Base-by-base conservation (phyloP, 1,139 yeast genomes). In the Blastobotrys ciferrii region DNA sequence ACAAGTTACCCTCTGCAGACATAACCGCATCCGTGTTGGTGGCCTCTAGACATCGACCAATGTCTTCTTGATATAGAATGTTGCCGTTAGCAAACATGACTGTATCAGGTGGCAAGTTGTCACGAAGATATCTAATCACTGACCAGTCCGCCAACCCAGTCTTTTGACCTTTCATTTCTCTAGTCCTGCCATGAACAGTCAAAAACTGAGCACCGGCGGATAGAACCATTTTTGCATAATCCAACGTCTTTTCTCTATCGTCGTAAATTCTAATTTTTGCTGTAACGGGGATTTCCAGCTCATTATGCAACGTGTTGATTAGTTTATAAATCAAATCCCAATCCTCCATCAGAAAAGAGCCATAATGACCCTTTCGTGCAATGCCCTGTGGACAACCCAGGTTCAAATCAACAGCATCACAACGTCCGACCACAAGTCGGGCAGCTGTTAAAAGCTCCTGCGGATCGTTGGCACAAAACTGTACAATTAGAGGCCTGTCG, bases 371-470 rank as follows among this genome's bases (percentile, higher is more conserved):
- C 66, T 88, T 87, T 54, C 78, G 79, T 0, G 98, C 99, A 53
- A 94, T 94, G 0, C 97, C 97, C 68, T 94, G 98, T 0, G 98
- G 98, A 65, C 98, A 94, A 0, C 99, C 99, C 53, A 94, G 73
- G 62, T 92, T 92, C 56, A 92, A 75, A 68, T 92, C 99, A 13
- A 92, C 95, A 0, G 98, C 98, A 36, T 36, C 3, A 30, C 37
- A 37, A 32, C 43, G 45, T 5, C 51, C 47, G 18, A 33, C 53
- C 23, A 39, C 45, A 13, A 23, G 45, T 14, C 32, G 43, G 14
- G 45, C 53, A 32, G 51, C 45, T 54, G 68, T 2, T 96, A 91
- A 64, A 72, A 43, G 43, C 37, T 45, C 49, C 37, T 42, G 94
- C 0, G 97, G 92, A 61, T 92, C 95, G 65, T 94, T 94, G 6